Conservation (phyloP, 129 eudicot species). For the Ambrosia trifida region DNA sequence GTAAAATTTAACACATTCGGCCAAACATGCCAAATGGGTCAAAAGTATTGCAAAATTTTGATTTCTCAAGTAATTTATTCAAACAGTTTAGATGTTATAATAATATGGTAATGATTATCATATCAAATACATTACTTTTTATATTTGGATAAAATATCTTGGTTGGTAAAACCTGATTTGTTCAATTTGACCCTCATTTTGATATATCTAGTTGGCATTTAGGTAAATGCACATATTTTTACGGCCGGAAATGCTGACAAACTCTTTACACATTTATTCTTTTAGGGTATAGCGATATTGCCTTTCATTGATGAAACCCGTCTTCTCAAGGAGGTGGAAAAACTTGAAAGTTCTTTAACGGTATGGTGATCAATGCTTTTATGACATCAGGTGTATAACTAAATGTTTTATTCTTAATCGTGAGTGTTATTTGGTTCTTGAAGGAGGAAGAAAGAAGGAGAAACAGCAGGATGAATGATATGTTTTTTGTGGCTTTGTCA, state of each 20-base stretch:
- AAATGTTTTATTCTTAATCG: neutral
- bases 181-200: neutral
- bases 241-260: neutral
- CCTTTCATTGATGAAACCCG: conserved; percentile 91
- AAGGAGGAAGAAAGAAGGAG: conserved; percentile 83
- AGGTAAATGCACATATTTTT: neutral
- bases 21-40: neutral
- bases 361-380: conserved; percentile 33
- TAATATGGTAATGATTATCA: neutral
- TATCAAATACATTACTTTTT: neutral
- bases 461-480: conserved; percentile 74
- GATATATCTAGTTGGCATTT: neutral
- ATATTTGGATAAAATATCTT: neutral
- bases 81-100: neutral
- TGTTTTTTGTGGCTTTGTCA: conserved; percentile 63
- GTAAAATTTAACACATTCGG: neutral
- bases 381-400: neutral
- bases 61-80: neutral
- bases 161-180: neutral
- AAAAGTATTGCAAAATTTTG: neutral
- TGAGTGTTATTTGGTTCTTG: conserved; percentile 19
- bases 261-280: neutral
- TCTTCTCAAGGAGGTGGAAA: conserved; percentile 77
- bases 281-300: conserved; percentile 77
- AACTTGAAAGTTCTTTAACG: conserved; percentile 80